Conservation (phyloP, 768 basidiomycete species). For the Panellus pusillus region DNA sequence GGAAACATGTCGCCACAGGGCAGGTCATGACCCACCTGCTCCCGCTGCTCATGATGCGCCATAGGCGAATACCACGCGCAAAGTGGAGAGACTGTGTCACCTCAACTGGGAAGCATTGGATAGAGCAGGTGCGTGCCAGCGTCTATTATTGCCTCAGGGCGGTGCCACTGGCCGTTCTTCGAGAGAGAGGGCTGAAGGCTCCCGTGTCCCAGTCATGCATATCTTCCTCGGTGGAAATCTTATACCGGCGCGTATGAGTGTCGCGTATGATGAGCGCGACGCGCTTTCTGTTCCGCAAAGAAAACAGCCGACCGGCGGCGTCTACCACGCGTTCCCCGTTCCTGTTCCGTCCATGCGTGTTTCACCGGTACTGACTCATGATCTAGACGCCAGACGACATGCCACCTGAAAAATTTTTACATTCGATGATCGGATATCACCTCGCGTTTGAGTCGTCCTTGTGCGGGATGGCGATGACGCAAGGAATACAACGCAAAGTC, state of each 20-base stretch:
- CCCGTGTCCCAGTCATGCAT: too few species aligned
- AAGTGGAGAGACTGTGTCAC: constrained; percentile 71
- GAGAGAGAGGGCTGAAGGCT: too few species aligned
- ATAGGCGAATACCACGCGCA: constrained; percentile 72
- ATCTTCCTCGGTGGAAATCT: too few species aligned
- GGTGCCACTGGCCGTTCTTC: too few species aligned
- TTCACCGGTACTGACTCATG: background rate
- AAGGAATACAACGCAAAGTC: constrained; percentile 72
- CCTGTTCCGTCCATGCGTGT: too few species aligned
- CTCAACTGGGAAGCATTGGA: constrained; percentile 74
- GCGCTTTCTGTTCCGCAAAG: too few species aligned
- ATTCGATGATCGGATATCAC: constrained; percentile 81
- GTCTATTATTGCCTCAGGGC: background rate
- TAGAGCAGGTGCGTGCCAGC: constrained; percentile 59
- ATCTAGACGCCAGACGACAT: constrained; percentile 56
- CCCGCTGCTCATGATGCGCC: constrained; percentile 83
- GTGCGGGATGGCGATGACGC: constrained; percentile 85
- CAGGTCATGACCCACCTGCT: constrained; percentile 72
- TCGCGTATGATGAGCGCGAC: too few species aligned
- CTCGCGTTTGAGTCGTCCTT: constrained; percentile 66
- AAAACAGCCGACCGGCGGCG: too few species aligned
- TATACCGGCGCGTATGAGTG: too few species aligned
- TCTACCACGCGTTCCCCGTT: too few species aligned
- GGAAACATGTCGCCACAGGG: constrained; percentile 38
- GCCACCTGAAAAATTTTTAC: constrained; percentile 61